Conservation (phyloP, 1,139 yeast species). For the Blastobotrys petasosporus region DNA sequence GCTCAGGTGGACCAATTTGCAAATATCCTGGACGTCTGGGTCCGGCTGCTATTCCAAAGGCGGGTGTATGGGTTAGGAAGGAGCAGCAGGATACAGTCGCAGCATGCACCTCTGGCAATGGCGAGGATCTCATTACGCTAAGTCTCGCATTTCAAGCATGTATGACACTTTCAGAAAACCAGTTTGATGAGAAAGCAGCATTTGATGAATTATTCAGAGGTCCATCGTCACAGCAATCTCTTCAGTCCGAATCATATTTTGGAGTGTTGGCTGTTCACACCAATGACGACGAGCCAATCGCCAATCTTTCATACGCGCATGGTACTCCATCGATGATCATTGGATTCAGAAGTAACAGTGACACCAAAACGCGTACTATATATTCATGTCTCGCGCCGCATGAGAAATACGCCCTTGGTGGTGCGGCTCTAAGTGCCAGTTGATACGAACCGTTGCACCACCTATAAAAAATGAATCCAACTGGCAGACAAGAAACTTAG, state of each 20-base stretch:
- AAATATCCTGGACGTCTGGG: conserved; percentile 38
- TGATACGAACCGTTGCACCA: too few species aligned
- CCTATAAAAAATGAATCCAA: too few species aligned
- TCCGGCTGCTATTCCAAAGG: conserved; percentile 37
- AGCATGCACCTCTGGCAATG: conserved; percentile 30
- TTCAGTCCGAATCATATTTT: conserved; percentile 22
- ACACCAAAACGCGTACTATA: too few species aligned
- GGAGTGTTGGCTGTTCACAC: conserved; percentile 18
- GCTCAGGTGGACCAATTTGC: conserved; percentile 38
- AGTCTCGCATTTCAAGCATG: conserved; percentile 24
- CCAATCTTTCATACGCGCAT: conserved; percentile 19
- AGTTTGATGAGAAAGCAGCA: conserved; percentile 11
- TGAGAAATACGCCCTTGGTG: too few species aligned
- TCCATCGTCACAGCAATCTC: conserved; percentile 1
- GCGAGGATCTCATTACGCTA: conserved; percentile 33
- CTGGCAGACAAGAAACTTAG: too few species aligned
- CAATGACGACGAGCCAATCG: conserved; percentile 4
- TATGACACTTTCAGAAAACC: not conserved
- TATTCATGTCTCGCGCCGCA: too few species aligned
- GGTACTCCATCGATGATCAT: conserved; percentile 26
- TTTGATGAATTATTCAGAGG: conserved; percentile 2
- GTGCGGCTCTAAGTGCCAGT: too few species aligned
- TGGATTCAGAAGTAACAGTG: conserved; percentile 10
- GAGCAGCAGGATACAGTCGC: not conserved
- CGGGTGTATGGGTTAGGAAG: conserved; percentile 26